These are phyloP conservation scores for Microdochium trichocladiopsis DNA, from an alignment of 2,329 filamentous ascomycete genomes.

Conservation along the genomic window DNA sequence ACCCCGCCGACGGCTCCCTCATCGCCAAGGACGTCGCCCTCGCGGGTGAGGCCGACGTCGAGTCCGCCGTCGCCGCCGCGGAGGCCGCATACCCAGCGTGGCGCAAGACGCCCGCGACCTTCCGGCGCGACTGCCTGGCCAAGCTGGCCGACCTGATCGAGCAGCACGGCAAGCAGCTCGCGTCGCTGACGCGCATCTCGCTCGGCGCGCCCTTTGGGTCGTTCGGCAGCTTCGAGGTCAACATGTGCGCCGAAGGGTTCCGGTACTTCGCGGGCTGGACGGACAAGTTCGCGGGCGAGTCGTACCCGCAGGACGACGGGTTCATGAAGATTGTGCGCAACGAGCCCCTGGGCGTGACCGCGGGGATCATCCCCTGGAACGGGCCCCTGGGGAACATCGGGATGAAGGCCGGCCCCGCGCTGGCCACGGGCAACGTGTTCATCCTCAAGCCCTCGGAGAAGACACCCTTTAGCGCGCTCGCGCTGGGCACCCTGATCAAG, in stretches of 20 bases:
- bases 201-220: conserved; percentile 31
- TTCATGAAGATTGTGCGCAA: conserved; percentile 25
- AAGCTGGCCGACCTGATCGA: conserved; percentile 37
- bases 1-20: conserved; percentile 39
- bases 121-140: conserved; percentile 33
- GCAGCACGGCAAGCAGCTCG: conserved; percentile 22
- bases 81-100: conserved; percentile 38
- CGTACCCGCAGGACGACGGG: conserved; percentile 31
- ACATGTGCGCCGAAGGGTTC: conserved; percentile 11
- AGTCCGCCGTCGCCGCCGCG: conserved; percentile 39
- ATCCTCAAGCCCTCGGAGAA: conserved; percentile 32
- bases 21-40: conserved; percentile 39
- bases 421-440: conserved; percentile 29
- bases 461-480: conserved; percentile 22
- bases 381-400: conserved; percentile 26
- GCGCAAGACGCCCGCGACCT: conserved; percentile 35
- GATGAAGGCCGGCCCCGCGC: conserved; percentile 28
- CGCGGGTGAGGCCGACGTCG: conserved; percentile 37
- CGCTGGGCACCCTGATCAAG: conserved; percentile 19
- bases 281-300: conserved; percentile 23
- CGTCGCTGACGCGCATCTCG: conserved; percentile 34
- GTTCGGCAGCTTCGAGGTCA: conserved; percentile 28
- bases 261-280: conserved; percentile 16
- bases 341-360: conserved; percentile 18
- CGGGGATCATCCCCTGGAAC: conserved; percentile 31